Percentiles rank a stretch among this genome's conserved stretches.
phyloP scores from a whole-genome alignment of 176 grass and related monocot genomes.

The Pontederia crassipes region DNA sequence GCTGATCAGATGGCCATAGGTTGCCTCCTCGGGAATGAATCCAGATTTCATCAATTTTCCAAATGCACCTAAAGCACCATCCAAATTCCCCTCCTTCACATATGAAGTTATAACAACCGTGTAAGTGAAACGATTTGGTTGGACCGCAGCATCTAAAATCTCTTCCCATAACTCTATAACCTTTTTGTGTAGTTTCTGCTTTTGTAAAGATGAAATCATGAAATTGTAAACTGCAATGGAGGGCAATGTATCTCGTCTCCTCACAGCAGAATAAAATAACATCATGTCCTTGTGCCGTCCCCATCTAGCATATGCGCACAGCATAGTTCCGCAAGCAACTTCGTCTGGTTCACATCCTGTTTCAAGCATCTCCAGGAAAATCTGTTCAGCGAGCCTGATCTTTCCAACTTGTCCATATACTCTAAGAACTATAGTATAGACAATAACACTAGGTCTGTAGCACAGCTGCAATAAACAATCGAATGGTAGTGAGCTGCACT shows the following conservation, averaged over 20 bases:
- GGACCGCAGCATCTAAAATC: slow-evolving; percentile 43
- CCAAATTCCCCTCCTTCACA: slow-evolving; percentile 39
- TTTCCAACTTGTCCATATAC: slow-evolving; percentile 56
- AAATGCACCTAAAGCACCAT: slow-evolving; percentile 53
- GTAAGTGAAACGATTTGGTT: slow-evolving; percentile 59
- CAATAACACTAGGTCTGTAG: slow-evolving; percentile 79
- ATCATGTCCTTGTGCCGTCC: slow-evolving; percentile 71
- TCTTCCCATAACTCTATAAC: slow-evolving; percentile 68
- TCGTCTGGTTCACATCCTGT: slow-evolving; percentile 64
- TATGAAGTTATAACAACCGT: slow-evolving; percentile 54
- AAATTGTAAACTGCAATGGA: slow-evolving; percentile 66
- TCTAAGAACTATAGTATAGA: slow-evolving; percentile 75
- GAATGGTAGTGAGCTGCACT: no score
- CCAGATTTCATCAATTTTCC: slow-evolving; percentile 40
- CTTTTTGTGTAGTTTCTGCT: slow-evolving; percentile 62
- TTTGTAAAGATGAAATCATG: slow-evolving; percentile 94
- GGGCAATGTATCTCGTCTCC: slow-evolving; percentile 42
- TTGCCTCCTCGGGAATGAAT: slow-evolving; percentile 48
- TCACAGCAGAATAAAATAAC: slow-evolving; percentile 57
- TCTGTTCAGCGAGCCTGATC: slow-evolving; percentile 68
- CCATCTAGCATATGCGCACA: slow-evolving; percentile 82
- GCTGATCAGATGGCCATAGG: slow-evolving; percentile 55
- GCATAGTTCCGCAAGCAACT: slow-evolving; percentile 80
- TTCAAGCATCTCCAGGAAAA: slow-evolving; percentile 92
- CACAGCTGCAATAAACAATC: slow-evolving; percentile 36